Evolutionary conservation across 306 rosid species (phyloP), one percentile per base, ranked within the genome.

Genomic region (Quercus parvula): DNA sequence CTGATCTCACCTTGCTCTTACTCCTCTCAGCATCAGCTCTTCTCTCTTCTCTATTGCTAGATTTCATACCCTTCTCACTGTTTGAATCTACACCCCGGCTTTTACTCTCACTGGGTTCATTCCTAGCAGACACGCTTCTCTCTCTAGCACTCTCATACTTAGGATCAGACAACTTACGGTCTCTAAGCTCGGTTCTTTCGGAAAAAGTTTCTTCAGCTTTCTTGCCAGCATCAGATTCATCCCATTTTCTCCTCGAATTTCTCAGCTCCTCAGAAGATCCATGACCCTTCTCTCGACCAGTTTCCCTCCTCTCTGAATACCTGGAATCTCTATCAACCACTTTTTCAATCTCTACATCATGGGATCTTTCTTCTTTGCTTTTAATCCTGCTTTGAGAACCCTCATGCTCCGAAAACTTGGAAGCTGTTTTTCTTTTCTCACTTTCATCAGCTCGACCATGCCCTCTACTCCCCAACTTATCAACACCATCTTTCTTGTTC

Each of bases 161-260:
- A 72, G 75, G 58, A 78, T 91, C 97, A 67, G 90, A 82, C 76
- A 73, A 86, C 86, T 88, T 92, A 41, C 79, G 73, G 79, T 87
- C 82, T 86, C 79, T 84, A 3, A 76, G 75, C 22, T 91, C 96
- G 9, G 79, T 85, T 77, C 87, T 92, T 73, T 92, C 98, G 62
- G 81, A 73, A 86, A 28, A 81, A 76, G 71, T 83, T 44, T 89
- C 96, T 27, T 89, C 92, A 0, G 19, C 56, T 76, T 82, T 93
- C 88, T 77, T 84, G 38, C 46, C 88, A 70, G 79, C 66, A 68
- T 91, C 98, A 46, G 86, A 82, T 49, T 93, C 98, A 82, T 96
- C 99, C 99, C 99, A 96, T 79, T 89, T 93, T 88, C 97, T 93
- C 76, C 99, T 91, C 2, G 97, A 83, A 84, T 81, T 95, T 84